Base-by-base conservation (phyloP, 176 grass and related monocot species). In the Oryza rufipogon region DNA sequence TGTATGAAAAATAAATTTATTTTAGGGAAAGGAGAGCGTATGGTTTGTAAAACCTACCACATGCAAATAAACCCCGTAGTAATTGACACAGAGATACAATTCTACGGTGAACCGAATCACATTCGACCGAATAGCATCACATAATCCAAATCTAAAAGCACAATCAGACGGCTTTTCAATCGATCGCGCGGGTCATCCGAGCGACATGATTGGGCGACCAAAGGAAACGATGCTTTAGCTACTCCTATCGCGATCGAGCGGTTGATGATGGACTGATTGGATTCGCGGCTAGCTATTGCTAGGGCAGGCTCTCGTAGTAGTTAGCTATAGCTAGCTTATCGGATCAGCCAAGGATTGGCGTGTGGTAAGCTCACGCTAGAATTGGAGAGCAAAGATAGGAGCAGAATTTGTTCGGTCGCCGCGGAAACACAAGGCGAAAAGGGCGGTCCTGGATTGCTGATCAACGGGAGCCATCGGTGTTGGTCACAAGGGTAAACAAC, bases 351-450 rank as follows among this genome's bases (percentile, higher is more conserved):
- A 63, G 54, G 79, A 81, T 41, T 48, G 66, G 39, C 69, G 6
- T 80, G 69, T 42, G 66, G 67, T 71, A 34, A 54, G 49, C 9
- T 39, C 36, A 70, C 38, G 68, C 68, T 61, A 39, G 25, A 3
- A 65, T 26, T 26, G 78, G 11, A 81, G 70, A 11, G 11, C 10
- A 13, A 49, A 49, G 47, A 49, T 5, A 71, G 74, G 67, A 22
- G 26, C 30, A 28, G 77, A 81, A 81, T 81, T 75, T 74, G 85
- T 86, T 81, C 33, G 68, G 68, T 68, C 70, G 39, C 64, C 15
- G 38, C 23, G 22, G 54, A 32, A 23, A 73, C 19, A 16, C 4
- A 25, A 47, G 44, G 32, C 23, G 22, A 71, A 85, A 86, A 71
- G 76, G 68, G 67, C 39, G 52, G 76, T 9, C 68, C 42, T 66